Evolutionary conservation across 306 rosid species (phyloP), one percentile per base, ranked within the genome.

Genomic region (Gastrolobium bilobum): DNA sequence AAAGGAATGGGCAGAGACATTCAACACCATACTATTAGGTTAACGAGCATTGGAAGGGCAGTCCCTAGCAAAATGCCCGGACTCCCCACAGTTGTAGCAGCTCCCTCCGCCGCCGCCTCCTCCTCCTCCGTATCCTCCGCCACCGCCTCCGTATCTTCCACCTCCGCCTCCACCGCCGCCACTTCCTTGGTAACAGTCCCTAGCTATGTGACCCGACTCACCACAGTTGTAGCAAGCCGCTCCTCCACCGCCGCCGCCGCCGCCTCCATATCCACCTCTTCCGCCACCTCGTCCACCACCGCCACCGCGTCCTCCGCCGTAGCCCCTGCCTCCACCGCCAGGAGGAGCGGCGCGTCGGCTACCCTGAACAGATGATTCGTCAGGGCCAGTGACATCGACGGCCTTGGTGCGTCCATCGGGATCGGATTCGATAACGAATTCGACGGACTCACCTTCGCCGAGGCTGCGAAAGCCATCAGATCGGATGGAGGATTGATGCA

Each of bases 401-500:
- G 97, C 97, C 87, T 92, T 92, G 64, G 91, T 71, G 30, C 97
- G 93, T 11, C 94, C 94, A 11, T 60, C 86, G 8, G 75, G 0
- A 13, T 90, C 97, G 0, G 91, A 62, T 46, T 92, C 97, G 77
- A 92, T 53, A 38, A 54, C 33, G 67, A 85, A 92, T 83, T 92
- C 97, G 1, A 92, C 97, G 26, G 87, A 20, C 67, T 92, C 97
- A 0, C 91, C 93, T 29, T 87, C 93, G 53, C 87, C 94, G n/a
- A 90, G 97, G 35, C 91, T 87, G 6, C 97, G 89, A 29, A 90
- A 92, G 3, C 97, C 97, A 0, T 92, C 91, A 60, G 97, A 57
- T 67, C 93, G 83, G 88, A 92, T 87, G 50, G 97, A 88, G n/a
- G 94, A 90, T 61, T 92, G 97, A 67, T 92, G 97, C 0, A 92